Conservation (phyloP, 1,284 basidiomycete genomes). For the Ceratobasidium sp. region DNA sequence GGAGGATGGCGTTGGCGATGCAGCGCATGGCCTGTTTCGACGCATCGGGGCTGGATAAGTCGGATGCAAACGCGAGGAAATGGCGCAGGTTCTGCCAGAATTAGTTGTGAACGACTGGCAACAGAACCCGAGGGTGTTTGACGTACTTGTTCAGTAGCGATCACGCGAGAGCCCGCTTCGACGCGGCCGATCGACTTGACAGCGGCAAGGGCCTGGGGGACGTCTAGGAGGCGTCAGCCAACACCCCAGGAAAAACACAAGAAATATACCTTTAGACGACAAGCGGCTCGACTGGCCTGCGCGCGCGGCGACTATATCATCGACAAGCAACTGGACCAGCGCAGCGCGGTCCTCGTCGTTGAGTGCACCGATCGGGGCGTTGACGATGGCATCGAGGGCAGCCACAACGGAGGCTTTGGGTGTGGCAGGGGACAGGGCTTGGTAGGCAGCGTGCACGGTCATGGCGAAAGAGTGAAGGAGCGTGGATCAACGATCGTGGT, state of each 20-base stretch:
- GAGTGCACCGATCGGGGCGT: constrained; percentile 37
- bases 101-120: constrained; percentile 52
- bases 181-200: constrained; percentile 81
- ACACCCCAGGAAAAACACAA: background rate
- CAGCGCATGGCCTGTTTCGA: constrained; percentile 72
- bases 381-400: constrained; percentile 45
- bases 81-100: constrained; percentile 58
- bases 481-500: constrained; percentile 39
- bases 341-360: constrained; percentile 21
- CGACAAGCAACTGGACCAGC: constrained; percentile 27
- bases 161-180: constrained; percentile 71
- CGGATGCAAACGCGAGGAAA: constrained; percentile 46
- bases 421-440: constrained; percentile 55
- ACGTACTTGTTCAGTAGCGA: constrained; percentile 68
- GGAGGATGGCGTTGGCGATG: constrained; percentile 77
- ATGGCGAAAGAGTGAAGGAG: constrained; percentile 30
- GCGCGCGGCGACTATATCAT: constrained; percentile 28
- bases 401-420: constrained; percentile 28
- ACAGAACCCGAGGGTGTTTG: constrained; percentile 53
- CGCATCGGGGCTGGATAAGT: constrained; percentile 47
- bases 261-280: constrained; percentile 9
- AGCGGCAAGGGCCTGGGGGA: constrained; percentile 70
- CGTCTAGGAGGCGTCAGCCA: constrained; percentile 59
- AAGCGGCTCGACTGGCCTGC: constrained; percentile 15
- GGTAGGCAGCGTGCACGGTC: constrained; percentile 58